Base-by-base conservation (phyloP, 2,329 filamentous ascomycete species). In the Karstenula rhodostoma region DNA sequence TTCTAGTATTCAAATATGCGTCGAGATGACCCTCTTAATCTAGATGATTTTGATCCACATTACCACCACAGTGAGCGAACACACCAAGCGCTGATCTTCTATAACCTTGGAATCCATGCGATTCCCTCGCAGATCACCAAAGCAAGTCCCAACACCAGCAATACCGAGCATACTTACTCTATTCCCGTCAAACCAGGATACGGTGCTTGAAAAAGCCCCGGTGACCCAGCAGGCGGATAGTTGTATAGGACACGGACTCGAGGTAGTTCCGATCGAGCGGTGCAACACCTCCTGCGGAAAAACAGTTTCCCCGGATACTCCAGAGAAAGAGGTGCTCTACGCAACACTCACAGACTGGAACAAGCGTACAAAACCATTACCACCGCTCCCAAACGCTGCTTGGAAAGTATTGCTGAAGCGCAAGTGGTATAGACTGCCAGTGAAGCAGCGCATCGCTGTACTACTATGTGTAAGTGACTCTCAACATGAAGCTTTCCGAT, bases 211-310 rank as follows among this genome's bases (percentile, higher is more conserved):
- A 25, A 64, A 32, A 19, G 60, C 58, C 37, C 64, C 4, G 56
- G 59, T 10, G 61, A 62, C 60, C 59, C 65, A 43, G 46, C 59
- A 2, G 57, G 63, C 19, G 55, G 62, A 32, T 48, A 63, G 22
- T 25, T 19, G 19, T 48, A 62, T 74, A 12, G 68, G 68, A 29
- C 67, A 73, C 61, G 73, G 72, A n/a, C 68, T 74, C 22, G 73
- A 76, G 51, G 61, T 73, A 0, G 71, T 75, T 8, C 73, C 73
- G 0, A 58, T 76, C 32, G 73, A 75, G 51, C 61, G 67, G 27
- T 63, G 64, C 25, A 69, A 71, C 25, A 58, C 59, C 15, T 60
- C 61, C 9, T 70, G 67, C n/a, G 67, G 62, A 10, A 73, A 72
- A 15, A 72, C 71, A 42, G 59, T 74, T 9, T 70, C 69, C 15